Evolutionary conservation across 2,329 filamentous ascomycete genomes (phyloP), one percentile per base, ranked within the genome.

Genomic region (Ilyonectria sp.): DNA sequence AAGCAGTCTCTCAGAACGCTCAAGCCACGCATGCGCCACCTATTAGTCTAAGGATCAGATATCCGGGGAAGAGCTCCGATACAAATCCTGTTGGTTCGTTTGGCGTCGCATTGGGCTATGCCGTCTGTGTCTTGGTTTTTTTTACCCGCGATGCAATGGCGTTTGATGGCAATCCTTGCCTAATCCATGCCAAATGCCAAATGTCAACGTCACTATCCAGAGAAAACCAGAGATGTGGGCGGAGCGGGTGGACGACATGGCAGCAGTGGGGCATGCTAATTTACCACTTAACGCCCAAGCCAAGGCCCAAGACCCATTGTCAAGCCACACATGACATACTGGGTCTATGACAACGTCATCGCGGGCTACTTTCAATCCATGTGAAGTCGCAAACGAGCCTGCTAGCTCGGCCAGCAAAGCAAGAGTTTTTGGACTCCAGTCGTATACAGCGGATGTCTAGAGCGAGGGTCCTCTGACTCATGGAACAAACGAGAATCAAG

Each of bases 331-430:
- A 40, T 50, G 52, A 59, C 52, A 59, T 58, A 31, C 31, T 59
- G 29, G 54, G 35, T 52, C 31, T 56, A 59, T 60, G 31, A 44
- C 65, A 64, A 60, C 65, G 65, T 67, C 65, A 67, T 67, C 50
- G 52, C 40, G n/a, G 40, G 11, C 23, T 47, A 17, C 29, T 43
- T 55, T 56, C 62, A 43, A 49, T 60, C 65, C 26, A 67, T 33
- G 55, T 61, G 44, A 23, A 31, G n/a, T 21, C 50, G 10, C 50
- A 33, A 53, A 35, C 50, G 31, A 53, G n/a, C 7, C n/a, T 33
- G 4, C 15, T 33, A 7, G n/a, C 19, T 21, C n/a, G n/a, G 9
- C 10, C n/a, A 11, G 31, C 8, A 6, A 43, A 17, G 13, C 10
- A 40, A 40, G 37, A 40, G 37, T 8, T n/a, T 43, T n/a, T n/a